Base-by-base conservation (phyloP, 306 rosid species). In the Pyrus pyrifolia region DNA sequence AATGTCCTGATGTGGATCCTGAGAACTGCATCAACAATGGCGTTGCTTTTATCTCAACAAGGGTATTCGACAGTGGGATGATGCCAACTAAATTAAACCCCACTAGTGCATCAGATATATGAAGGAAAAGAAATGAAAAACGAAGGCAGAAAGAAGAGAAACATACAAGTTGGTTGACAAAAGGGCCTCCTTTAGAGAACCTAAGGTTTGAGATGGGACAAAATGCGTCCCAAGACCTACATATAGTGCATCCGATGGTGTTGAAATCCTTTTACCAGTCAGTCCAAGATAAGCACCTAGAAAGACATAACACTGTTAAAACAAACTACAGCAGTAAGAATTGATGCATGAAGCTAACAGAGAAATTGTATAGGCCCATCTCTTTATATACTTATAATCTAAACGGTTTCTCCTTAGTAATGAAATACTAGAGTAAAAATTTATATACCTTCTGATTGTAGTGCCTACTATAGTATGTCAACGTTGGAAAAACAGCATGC, bases 201-300 rank as follows among this genome's bases (percentile, higher is more conserved):
- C 85, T 72, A 95, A 78, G 88, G 84, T 90, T 79, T 93, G 93
- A 40, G 97, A 95, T 51, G 93, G 92, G 77, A 95, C 98, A 67
- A 85, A 96, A 86, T 96, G 98, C 67, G 99, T 86, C 81, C 99
- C 99, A 31, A 95, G 87, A 35, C 99, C 97, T 63, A 82, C 90
- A 73, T 81, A 96, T 76, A 92, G 85, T 49, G 99, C 97, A 86
- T 96, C 99, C 8, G 93, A 72, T 71, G 99, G 89, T 46, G 96
- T 87, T 10, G 90, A 85, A 76, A 92, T 85, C 84, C 96, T 89
- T 84, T 91, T 96, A 67, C 98, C 98, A 75, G 99, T 96, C 87
- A 91, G 73, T n/a, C n/a, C n/a, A n/a, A n/a, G n/a, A n/a, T n/a
- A n/a, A n/a, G n/a, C n/a, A n/a, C n/a, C n/a, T n/a, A n/a, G n/a